Evolutionary conservation across 108 stramenopile species (phyloP), one percentile per base, ranked within the genome.

Genomic region (Schizochytrium sp.): DNA sequence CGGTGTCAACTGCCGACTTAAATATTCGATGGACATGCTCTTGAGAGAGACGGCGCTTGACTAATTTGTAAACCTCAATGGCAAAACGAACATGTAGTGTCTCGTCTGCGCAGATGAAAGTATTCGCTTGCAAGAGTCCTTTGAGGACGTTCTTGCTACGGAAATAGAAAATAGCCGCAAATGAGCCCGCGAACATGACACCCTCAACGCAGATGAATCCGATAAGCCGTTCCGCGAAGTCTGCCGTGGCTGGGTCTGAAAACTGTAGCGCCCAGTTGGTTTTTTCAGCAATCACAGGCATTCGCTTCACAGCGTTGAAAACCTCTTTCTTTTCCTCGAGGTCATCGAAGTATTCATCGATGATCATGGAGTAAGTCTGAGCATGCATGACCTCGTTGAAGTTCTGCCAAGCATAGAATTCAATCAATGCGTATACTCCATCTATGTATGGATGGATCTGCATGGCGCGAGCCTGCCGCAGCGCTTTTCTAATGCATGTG

Each of bases 311-410:
- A 38, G 8, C 17, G 41, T 10, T 13, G 4, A 58, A 58, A 13
- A 64, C 8, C 4, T 5, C 61, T 42, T 5, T 4, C 41, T 7
- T 4, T 64, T 64, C 19, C 61, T 64, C 61, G 17, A 4, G 41
- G 19, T 64, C 61, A 4, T 64, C 8, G 61, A 64, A 64, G 1
- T 64, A 64, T 38, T 7, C 4, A 4, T 64, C 61, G 61, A 64
- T 64, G 8, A 64, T 4, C 8, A 4, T 64, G 41, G 61, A 10
- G 19, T 64, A 64, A 7, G 61, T 64, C 61, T 64, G 41, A 64
- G 61, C 61, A 42, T 64, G 61, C 5, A 64, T 64, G 41, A 4
- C 17, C 61, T 64, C 61, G 61, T 64, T 64, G 61, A 64, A 64
- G 7, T 38, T 42, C 61, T 64, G 61, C 61, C 61, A 64, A 38